phyloP scores from a whole-genome alignment of 1,139 yeast species.

The Yamadazyma conglobata region DNA sequence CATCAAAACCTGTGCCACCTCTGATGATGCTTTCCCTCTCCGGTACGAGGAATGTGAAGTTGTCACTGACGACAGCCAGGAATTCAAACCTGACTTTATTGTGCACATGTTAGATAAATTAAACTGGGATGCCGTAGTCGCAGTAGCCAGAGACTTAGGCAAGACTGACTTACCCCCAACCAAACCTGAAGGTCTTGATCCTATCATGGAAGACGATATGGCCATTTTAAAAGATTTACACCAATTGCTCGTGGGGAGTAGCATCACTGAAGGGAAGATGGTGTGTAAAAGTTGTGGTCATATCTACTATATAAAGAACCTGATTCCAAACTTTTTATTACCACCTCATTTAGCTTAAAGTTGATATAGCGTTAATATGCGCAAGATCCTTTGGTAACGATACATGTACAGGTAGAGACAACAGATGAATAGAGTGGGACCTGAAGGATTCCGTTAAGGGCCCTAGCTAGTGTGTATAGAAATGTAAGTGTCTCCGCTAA shows the following conservation, averaged over 20 bases:
- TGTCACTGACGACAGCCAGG: slow-evolving; percentile 76
- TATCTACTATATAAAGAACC: slow-evolving; percentile 83
- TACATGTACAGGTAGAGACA: too few relatives aligned
- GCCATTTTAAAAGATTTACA: slow-evolving; percentile 73
- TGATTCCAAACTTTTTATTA: slow-evolving; percentile 87
- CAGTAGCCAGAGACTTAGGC: slow-evolving; percentile 75
- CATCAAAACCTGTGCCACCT: slow-evolving; percentile 71
- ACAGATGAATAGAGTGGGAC: too few relatives aligned
- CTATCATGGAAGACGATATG: slow-evolving; percentile 56
- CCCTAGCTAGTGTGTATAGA: too few relatives aligned
- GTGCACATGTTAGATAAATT: slow-evolving; percentile 74
- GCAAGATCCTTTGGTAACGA: too few relatives aligned
- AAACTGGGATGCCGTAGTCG: slow-evolving; percentile 81
- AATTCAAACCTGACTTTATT: slow-evolving; percentile 79
- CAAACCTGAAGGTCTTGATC: slow-evolving; percentile 59
- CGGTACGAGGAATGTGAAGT: slow-evolving; percentile 69
- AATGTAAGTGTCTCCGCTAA: too few relatives aligned
- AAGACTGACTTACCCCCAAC: slow-evolving; percentile 59
- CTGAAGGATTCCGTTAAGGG: too few relatives aligned
- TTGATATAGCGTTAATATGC: too few relatives aligned
- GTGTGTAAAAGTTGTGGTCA: slow-evolving; percentile 82
- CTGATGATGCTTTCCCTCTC: slow-evolving; percentile 79
- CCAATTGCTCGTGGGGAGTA: slow-evolving; percentile 75
- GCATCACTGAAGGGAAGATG: slow-evolving; percentile 86
- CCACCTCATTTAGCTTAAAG: slow-evolving; percentile 73